Conservation (phyloP, 441 rosid genomes). For the Croton laevigatus region DNA sequence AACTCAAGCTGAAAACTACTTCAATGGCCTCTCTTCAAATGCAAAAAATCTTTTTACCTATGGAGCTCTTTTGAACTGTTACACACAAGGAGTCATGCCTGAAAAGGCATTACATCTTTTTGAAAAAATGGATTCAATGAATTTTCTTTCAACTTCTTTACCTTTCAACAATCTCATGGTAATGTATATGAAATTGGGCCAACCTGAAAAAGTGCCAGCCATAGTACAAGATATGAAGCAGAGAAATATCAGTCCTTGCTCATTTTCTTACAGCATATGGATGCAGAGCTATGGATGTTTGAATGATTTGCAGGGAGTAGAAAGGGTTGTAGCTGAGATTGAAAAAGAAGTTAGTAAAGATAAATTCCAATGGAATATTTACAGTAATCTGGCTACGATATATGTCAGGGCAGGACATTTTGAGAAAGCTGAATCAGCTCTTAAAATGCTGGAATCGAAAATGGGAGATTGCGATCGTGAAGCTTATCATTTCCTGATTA, state of each 20-base stretch:
- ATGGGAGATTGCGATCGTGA: constrained; percentile 46
- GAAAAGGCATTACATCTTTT: constrained; percentile 59
- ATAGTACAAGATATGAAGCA: constrained; percentile 52
- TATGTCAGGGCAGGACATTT: constrained; percentile 56
- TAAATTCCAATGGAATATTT: constrained; percentile 46
- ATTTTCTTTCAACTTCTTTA: constrained; percentile 31
- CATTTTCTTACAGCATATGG: constrained; percentile 42
- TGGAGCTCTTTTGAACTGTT: constrained; percentile 67
- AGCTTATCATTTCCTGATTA: constrained; percentile 66
- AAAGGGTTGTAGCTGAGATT: constrained; percentile 53
- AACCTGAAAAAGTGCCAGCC: constrained; percentile 54
- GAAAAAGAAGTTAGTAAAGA: constrained; percentile 23
- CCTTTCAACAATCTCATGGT: constrained; percentile 59
- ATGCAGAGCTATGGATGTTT: constrained; percentile 56
- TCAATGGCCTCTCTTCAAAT: constrained; percentile 36
- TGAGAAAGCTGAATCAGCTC: constrained; percentile 63
- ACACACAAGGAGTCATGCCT: constrained; percentile 42
- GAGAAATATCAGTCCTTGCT: constrained; percentile 33
- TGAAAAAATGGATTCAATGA: constrained; percentile 51
- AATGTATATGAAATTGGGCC: constrained; percentile 50
- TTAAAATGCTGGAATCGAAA: constrained; percentile 53
- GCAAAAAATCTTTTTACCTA: constrained; percentile 40
- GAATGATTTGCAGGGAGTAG: constrained; percentile 57
- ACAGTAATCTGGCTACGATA: constrained; percentile 51
- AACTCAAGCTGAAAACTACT: constrained; percentile 61